These are phyloP conservation scores for Kingdonia uniflora DNA, from an alignment of 164 flowering plant species.

Conservation along the genomic window DNA sequence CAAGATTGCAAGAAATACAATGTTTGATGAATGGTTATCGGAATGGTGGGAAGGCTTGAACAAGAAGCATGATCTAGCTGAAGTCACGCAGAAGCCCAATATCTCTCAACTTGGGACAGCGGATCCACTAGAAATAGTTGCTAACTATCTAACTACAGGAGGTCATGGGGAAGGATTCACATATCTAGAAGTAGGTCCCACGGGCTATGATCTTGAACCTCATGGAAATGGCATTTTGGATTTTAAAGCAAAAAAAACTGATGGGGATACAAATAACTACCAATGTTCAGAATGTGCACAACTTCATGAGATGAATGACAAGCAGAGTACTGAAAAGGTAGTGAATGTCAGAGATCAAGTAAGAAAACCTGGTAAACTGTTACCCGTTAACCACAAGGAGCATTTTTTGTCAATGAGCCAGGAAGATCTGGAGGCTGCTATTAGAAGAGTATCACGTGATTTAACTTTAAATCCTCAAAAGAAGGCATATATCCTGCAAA, in stretches of 20 bases:
- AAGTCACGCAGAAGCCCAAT: slow-evolving; percentile 19
- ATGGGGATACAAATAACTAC: slow-evolving; percentile 12
- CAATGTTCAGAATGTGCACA: slow-evolving; percentile 17
- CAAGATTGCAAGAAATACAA: slow-evolving; percentile 62
- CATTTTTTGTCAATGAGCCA: slow-evolving; percentile 35
- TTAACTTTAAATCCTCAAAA: slow-evolving; percentile 41
- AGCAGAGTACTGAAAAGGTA: slow-evolving; percentile 16
- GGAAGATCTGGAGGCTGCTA: slow-evolving; percentile 54
- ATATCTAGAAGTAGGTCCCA: slow-evolving; percentile 7
- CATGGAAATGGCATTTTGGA: slow-evolving; percentile 11
- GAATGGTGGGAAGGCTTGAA: slow-evolving; percentile 78
- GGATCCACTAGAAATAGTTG: slow-evolving; percentile 45
- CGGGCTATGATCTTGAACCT: slow-evolving; percentile 11
- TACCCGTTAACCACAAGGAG: slow-evolving; percentile 19
- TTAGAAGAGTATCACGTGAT: slow-evolving; percentile 55
- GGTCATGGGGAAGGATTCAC: slow-evolving; percentile 10
- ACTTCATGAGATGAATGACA: slow-evolving; percentile 12
- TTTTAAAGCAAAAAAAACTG: slow-evolving; percentile 11
- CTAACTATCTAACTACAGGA: slow-evolving; percentile 37
- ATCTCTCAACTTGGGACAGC: slow-evolving; percentile 18
- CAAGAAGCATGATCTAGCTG: slow-evolving; percentile 9
- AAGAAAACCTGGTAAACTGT: slow-evolving; percentile 16
- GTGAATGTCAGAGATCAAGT: slow-evolving; percentile 8
- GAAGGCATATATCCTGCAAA: slow-evolving; percentile 59
- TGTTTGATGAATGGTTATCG: slow-evolving; percentile 73